Base-by-base conservation (phyloP, 2,329 filamentous ascomycete genomes). In the Claviceps spartinae region DNA sequence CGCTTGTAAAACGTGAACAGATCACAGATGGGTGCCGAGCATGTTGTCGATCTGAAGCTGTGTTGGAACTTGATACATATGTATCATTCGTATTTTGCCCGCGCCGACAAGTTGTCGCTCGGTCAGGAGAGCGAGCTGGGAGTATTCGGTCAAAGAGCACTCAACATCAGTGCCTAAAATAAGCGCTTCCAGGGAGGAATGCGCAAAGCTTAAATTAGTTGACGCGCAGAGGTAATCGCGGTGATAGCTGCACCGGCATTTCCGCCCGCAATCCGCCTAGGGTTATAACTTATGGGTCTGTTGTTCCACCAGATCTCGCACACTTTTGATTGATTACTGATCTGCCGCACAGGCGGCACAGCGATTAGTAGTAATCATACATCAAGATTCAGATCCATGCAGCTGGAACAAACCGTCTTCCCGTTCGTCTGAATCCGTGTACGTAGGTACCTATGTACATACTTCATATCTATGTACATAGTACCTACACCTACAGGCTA, bases 231-330 rank as follows among this genome's bases (percentile, higher is more conserved):
- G 20, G 20, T 22, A 22, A n/a, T 18, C 5, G 30, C 42, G 36
- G 18, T 24, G 36, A 24, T 34, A 48, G 18, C 13, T 49, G 38
- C 37, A 24, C 18, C 38, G 37, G 38, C 38, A 26, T 34, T 34
- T 34, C 30, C 30, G 30, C 30, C 30, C 30, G 16, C 24, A 38
- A 30, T 20, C 36, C 20, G 37, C 42, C 16, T 47, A 42, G n/a
- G 38, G 13, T 24, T 24, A 24, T 24, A 24, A 24, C 24, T 16
- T 5, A 47, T 34, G 9, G 38, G 20, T 36, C 30, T 24, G 46
- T 13, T 42, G 52, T 54, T 52, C 42, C 52, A 54, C 52, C 47
- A 54, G 49, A 51, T 51, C 49, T 54, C 49, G 52, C 41, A 42
- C 24, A 24, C 24, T 24, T 24, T 5, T 24, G 24, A 24, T 24